phyloP scores from a whole-genome alignment of 2,329 filamentous ascomycete species.

The Alternaria triticimaculans region DNA sequence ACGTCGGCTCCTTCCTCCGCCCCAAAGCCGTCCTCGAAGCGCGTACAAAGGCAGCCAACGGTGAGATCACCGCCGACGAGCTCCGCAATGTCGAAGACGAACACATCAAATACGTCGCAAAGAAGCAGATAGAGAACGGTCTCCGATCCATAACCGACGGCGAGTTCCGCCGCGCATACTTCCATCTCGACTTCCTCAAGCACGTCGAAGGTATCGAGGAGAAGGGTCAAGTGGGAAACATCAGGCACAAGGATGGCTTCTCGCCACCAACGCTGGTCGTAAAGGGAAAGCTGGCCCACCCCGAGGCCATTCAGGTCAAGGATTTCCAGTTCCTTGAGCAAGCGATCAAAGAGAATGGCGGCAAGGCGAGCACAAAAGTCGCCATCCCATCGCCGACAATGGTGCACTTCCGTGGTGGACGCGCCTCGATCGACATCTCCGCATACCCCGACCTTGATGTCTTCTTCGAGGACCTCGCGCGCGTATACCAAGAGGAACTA shows the following conservation, averaged over 20 bases:
- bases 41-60: constrained; percentile 56
- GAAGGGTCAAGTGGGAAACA: constrained; percentile 56
- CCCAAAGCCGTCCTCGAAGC: constrained; percentile 58
- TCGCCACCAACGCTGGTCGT: constrained; percentile 63
- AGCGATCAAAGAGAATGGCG: constrained; percentile 51
- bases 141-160: constrained; percentile 62
- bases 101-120: constrained; percentile 57
- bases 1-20: constrained; percentile 63
- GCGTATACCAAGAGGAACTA: constrained; percentile 63
- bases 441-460: constrained; percentile 63
- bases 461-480: constrained; percentile 63
- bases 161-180: constrained; percentile 64
- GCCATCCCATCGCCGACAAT: constrained; percentile 66
- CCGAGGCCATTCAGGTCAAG: constrained; percentile 62
- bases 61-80: constrained; percentile 51
- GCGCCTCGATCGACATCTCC: constrained; percentile 59
- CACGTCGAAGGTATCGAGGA: constrained; percentile 62
- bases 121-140: constrained; percentile 58
- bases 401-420: constrained; percentile 65
- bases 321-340: constrained; percentile 63
- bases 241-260: constrained; percentile 52
- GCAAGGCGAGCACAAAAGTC: constrained; percentile 58
- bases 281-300: constrained; percentile 61
- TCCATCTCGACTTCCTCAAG: constrained; percentile 66
- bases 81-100: constrained; percentile 61